A percentile compares a stretch with the other conserved stretches of the same genome.
Evolutionary conservation across 2,329 filamentous ascomycete genomes (phyloP).

Genomic region (Ramularia endophylla): DNA sequence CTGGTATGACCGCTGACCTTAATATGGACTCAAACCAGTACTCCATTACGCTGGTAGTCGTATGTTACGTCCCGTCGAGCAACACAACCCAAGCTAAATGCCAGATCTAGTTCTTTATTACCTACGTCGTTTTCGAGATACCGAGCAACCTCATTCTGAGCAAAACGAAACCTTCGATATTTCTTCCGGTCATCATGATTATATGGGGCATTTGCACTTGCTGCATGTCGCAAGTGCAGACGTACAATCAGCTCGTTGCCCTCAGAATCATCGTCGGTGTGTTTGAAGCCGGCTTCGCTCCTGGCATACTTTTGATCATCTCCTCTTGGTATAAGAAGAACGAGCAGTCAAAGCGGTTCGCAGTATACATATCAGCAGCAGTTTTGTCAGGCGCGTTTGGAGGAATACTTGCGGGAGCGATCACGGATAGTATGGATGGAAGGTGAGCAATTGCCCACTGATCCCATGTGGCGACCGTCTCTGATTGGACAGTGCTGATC

Average conservation of each 20-base stretch:
- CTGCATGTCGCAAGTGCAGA: conserved; percentile 46
- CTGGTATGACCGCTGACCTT: conserved; percentile 46
- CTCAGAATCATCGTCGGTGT: conserved; percentile 52
- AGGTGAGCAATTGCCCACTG: neutral
- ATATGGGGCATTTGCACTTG: conserved; percentile 46
- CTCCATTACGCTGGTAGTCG: conserved; percentile 47
- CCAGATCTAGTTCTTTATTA: conserved; percentile 12
- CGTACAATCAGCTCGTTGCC: conserved; percentile 44
- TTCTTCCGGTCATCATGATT: conserved; percentile 48
- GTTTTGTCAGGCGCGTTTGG: conserved; percentile 50
- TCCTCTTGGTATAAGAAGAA: conserved; percentile 55
- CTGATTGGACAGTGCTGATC: too few species aligned
- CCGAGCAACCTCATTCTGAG: conserved; percentile 51
- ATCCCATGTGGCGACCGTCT: too few species aligned
- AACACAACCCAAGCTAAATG: too few species aligned
- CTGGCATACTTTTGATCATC: conserved; percentile 50
- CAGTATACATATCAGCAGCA: conserved; percentile 53
- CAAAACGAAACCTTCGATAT: conserved; percentile 45
- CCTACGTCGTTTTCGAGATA: conserved; percentile 47
- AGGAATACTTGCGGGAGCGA: conserved; percentile 36
- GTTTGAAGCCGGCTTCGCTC: conserved; percentile 51
- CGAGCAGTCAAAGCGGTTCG: conserved; percentile 53
- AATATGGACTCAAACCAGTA: conserved; percentile 45
- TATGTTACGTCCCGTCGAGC: neutral
- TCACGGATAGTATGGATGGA: conserved; percentile 34